These are phyloP conservation scores for Fraxinus baroniana DNA, from an alignment of 305 asterid genomes.

Conservation along the genomic window DNA sequence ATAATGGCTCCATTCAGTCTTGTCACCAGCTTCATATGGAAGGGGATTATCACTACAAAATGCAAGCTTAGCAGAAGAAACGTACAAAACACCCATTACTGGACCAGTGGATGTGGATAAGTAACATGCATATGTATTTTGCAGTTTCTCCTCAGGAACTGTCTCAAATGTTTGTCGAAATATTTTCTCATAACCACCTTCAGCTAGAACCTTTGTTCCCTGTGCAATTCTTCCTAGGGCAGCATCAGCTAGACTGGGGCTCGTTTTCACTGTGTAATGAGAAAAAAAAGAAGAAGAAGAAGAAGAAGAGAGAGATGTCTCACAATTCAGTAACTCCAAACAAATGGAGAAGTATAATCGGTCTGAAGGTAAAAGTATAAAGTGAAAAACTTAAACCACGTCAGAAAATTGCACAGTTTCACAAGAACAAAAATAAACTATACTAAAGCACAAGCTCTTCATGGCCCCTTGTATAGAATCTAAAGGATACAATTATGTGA, in stretches of 20 bases:
- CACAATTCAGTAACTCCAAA: not conserved
- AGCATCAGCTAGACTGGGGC: slow-evolving; percentile 91
- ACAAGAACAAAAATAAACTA: not conserved
- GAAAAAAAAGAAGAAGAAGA: not conserved
- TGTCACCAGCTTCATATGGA: slow-evolving; percentile 67
- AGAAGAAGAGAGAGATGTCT: not conserved
- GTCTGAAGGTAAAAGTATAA: not conserved
- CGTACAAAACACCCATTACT: slow-evolving; percentile 86
- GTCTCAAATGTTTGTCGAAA: slow-evolving; percentile 95
- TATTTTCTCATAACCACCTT: slow-evolving; percentile 97
- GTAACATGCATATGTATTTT: slow-evolving; percentile 85
- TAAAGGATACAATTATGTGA: not conserved
- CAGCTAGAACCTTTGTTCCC: slow-evolving; percentile 94
- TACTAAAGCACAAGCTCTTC: too few relatives aligned
- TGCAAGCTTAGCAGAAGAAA: slow-evolving; percentile 88
- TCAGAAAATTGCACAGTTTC: not conserved
- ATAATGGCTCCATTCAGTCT: slow-evolving; percentile 95
- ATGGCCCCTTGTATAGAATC: too few relatives aligned
- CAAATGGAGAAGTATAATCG: not conserved
- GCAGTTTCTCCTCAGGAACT: slow-evolving; percentile 82
- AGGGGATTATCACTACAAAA: slow-evolving; percentile 93
- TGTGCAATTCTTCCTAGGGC: slow-evolving; percentile 95
- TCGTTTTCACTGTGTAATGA: slow-evolving; percentile 69
- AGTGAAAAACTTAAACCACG: not conserved
- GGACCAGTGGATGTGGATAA: slow-evolving; percentile 98